Base-by-base conservation (phyloP, 768 basidiomycete genomes). In the Pholiota microspora region DNA sequence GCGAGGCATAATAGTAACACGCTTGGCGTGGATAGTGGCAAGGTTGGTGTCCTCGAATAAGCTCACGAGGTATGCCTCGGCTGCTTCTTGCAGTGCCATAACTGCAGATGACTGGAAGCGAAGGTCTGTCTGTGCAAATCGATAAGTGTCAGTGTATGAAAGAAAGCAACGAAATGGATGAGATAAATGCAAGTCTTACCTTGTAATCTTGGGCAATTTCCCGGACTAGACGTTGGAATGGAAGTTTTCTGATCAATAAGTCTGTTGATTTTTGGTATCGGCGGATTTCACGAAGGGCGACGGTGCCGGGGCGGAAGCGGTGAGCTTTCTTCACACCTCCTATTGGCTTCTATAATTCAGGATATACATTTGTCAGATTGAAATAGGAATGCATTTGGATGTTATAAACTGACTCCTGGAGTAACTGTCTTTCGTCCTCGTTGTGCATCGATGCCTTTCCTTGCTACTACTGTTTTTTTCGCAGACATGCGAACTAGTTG, bases 1-100 rank as follows among this genome's bases (percentile, higher is more conserved):
- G 28, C 82, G 79, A 51, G 86, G 84, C 86, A 91, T 89, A 62
- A 93, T 86, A 9, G 92, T 94, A 9, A 93, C 90, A 45, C 92
- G 83, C 69, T 90, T 92, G 5, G 89, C 91, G 60, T 94, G 92
- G 53, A 94, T 83, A 2, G 92, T 88, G 56, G 89, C 92, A n/a
- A 90, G 71, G 61, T 90, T 88, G 36, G 85, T 86, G 60, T 66
- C 65, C 50, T 91, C 88, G 59, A 94, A 92, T 25, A 93, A 70
- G 64, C 87, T 83, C 6, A 93, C 85, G 9, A 94, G 77, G 61
- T 80, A 92, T 18, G 87, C 85, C 67, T 91, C 89, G 2, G 88
- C 83, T 3, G 91, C 91, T 67, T 93, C 92, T 60, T 94, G 92
- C 46, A 94, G 71, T 0, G 92, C 92, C 58, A 87, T 63, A 48